phyloP scores from a whole-genome alignment of 495 filamentous ascomycete species.

The Polyplosphaeria fusca region DNA sequence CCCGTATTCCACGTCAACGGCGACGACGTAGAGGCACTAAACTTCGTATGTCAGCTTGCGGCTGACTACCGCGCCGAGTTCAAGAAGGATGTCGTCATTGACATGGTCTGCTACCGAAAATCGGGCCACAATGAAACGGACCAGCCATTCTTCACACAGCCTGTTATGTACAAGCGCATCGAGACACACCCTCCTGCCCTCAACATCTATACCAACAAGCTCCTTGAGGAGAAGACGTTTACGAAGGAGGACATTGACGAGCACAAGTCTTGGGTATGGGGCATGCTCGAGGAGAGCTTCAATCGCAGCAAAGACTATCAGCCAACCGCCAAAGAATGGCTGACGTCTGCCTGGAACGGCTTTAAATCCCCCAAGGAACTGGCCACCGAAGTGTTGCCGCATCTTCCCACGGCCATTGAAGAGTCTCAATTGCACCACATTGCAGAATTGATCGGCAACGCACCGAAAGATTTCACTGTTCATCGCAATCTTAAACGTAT shows the following conservation, averaged over 20 bases:
- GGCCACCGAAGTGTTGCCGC: slow-evolving; percentile 88
- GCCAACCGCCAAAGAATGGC: slow-evolving; percentile 94
- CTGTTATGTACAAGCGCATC: slow-evolving; percentile 98
- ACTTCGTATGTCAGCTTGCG: slow-evolving; percentile 95
- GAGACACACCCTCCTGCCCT: slow-evolving; percentile 73
- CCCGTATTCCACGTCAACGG: slow-evolving; percentile 99
- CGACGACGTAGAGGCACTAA: slow-evolving; percentile 96
- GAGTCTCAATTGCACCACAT: slow-evolving; percentile 69
- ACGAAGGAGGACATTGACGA: slow-evolving; percentile 97
- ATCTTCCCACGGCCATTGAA: slow-evolving; percentile 80
- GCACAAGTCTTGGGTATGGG: slow-evolving; percentile 99
- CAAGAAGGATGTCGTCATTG: slow-evolving; percentile 94
- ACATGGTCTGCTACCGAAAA: slow-evolving; percentile 98
- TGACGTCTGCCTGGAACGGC: slow-evolving; percentile 96
- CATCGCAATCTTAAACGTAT: slow-evolving; percentile 98
- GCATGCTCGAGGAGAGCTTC: slow-evolving; percentile 96
- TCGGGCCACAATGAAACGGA: slow-evolving; percentile 99
- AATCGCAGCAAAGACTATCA: slow-evolving; percentile 95
- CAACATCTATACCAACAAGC: slow-evolving; percentile 82
- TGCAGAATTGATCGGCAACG: slow-evolving; percentile 66
- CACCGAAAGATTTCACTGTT: slow-evolving; percentile 79
- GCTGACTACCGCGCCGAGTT: slow-evolving; percentile 97
- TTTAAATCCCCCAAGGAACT: slow-evolving; percentile 99
- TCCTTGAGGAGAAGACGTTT: slow-evolving; percentile 86
- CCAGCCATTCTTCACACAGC: slow-evolving; percentile 99